A percentile compares a stretch with the other conserved stretches of the same genome.
Evolutionary conservation across 2,329 filamentous ascomycete genomes (phyloP).

Genomic region (Exophiala mesophila): DNA sequence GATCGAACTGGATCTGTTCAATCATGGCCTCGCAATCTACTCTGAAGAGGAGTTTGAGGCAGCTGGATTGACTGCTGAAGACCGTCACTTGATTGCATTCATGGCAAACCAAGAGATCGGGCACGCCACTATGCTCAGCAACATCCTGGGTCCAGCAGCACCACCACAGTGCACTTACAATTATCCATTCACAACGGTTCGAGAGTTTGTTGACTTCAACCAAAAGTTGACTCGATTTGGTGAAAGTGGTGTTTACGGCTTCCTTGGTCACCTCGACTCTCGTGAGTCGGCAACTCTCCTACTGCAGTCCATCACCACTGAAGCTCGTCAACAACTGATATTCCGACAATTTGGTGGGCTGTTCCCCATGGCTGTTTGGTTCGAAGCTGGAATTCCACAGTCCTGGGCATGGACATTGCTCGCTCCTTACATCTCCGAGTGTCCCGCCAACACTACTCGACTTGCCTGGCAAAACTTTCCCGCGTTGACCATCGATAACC

Average conservation of each 20-base stretch:
- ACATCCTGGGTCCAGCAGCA: constrained; percentile 68
- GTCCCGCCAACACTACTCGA: constrained; percentile 66
- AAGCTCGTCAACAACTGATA: constrained; percentile 76
- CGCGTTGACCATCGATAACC: constrained; percentile 64
- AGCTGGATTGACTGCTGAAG: constrained; percentile 63
- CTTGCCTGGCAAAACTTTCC: constrained; percentile 84
- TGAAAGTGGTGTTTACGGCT: constrained; percentile 75
- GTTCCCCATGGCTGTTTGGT: constrained; percentile 79
- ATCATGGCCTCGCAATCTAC: constrained; percentile 67
- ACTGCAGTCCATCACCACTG: constrained; percentile 69
- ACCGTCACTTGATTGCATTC: constrained; percentile 66
- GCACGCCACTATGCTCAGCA: constrained; percentile 70
- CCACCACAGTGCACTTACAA: constrained; percentile 75
- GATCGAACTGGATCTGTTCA: constrained; percentile 80
- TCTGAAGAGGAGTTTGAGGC: constrained; percentile 63
- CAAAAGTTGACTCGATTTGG: constrained; percentile 81
- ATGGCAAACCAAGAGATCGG: constrained; percentile 75
- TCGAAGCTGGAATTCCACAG: constrained; percentile 72
- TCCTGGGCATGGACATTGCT: constrained; percentile 66
- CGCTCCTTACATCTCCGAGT: constrained; percentile 74
- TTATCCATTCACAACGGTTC: constrained; percentile 70
- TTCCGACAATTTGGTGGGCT: constrained; percentile 78
- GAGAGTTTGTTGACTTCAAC: constrained; percentile 76
- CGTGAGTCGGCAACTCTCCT: constrained; percentile 69
- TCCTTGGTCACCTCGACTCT: constrained; percentile 71